A percentile compares a stretch with the other conserved stretches of the same genome.
phyloP scores from a whole-genome alignment of 2,329 filamentous ascomycete species.

The Colletotrichum musicola region DNA sequence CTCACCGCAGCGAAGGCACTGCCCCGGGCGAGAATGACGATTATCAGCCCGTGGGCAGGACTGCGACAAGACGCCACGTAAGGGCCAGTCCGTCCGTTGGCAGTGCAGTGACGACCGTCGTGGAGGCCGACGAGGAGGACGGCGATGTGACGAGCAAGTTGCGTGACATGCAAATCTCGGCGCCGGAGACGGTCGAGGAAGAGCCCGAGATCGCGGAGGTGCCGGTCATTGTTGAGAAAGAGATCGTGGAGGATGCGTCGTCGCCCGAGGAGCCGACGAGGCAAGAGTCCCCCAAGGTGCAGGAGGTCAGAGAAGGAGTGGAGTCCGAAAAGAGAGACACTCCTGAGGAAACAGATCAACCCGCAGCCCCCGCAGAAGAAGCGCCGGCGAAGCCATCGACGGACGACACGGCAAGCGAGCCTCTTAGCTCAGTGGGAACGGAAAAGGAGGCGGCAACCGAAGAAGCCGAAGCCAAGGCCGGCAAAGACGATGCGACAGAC shows the following conservation, averaged over 20 bases:
- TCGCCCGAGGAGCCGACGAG: conserved; percentile 41
- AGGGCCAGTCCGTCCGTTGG: conserved; percentile 84
- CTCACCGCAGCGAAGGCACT: conserved; percentile 43
- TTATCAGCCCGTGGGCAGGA: conserved; percentile 66
- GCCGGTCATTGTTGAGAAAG: conserved; percentile 56
- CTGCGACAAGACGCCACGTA: conserved; percentile 85
- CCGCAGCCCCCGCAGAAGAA: background rate
- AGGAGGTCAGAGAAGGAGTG: conserved; percentile 17
- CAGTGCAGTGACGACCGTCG: conserved; percentile 82
- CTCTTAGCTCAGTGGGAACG: conserved; percentile 31
- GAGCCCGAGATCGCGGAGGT: conserved; percentile 56
- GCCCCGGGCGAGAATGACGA: conserved; percentile 57
- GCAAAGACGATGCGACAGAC: conserved; percentile 21
- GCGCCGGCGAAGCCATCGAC: conserved; percentile 7
- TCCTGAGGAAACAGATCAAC: conserved; percentile 2
- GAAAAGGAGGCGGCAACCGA: background rate
- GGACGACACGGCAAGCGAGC: conserved; percentile 25
- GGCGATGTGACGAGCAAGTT: conserved; percentile 60
- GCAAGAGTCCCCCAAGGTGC: conserved; percentile 42
- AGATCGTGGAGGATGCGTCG: conserved; percentile 42
- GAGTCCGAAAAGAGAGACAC: conserved; percentile 8
- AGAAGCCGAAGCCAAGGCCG: background rate
- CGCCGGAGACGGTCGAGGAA: conserved; percentile 71
- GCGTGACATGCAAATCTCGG: conserved; percentile 60
- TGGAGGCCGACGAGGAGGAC: conserved; percentile 86